These are phyloP conservation scores for Penicillium sp. DNA, from an alignment of 2,329 filamentous ascomycete species.

Conservation along the genomic window DNA sequence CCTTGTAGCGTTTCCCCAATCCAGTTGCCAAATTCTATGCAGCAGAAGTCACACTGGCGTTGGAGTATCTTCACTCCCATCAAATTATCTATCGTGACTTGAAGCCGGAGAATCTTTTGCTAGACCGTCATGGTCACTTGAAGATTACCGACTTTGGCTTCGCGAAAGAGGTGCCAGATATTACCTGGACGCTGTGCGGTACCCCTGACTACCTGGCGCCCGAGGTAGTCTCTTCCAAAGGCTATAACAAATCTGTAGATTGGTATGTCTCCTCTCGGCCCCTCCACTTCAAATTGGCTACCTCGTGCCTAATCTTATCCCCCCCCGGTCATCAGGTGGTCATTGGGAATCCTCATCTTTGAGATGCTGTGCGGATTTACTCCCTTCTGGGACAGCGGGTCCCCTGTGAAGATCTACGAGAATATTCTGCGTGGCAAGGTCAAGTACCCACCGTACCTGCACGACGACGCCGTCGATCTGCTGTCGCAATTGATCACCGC, in stretches of 20 bases:
- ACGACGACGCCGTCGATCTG: conserved; percentile 89
- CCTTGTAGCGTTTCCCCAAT: conserved; percentile 84
- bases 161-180: conserved; percentile 96
- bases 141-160: conserved; percentile 99
- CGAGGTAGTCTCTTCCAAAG: conserved; percentile 98
- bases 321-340: conserved; percentile 73
- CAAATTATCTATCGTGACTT: conserved; percentile 98
- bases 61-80: conserved; percentile 92
- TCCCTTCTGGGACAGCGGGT: conserved; percentile 97
- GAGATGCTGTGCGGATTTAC: conserved; percentile 99
- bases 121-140: conserved; percentile 89
- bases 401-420: conserved; percentile 99
- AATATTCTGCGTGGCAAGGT: conserved; percentile 95
- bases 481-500: conserved; percentile 90
- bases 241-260: conserved; percentile 99
- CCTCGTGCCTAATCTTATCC: not conserved
- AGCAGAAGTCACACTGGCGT: conserved; percentile 89
- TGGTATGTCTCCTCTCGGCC: conserved; percentile 66
- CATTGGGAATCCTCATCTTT: conserved; percentile 94
- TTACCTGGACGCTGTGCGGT: conserved; percentile 97
- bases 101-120: conserved; percentile 89
- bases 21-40: conserved; percentile 99
- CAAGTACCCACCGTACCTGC: conserved; percentile 95
- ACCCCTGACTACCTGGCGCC: conserved; percentile 97
- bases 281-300: conserved; percentile 6